phyloP scores from a whole-genome alignment of 352 stramenopile species.

The Phytophthora brassicae region DNA sequence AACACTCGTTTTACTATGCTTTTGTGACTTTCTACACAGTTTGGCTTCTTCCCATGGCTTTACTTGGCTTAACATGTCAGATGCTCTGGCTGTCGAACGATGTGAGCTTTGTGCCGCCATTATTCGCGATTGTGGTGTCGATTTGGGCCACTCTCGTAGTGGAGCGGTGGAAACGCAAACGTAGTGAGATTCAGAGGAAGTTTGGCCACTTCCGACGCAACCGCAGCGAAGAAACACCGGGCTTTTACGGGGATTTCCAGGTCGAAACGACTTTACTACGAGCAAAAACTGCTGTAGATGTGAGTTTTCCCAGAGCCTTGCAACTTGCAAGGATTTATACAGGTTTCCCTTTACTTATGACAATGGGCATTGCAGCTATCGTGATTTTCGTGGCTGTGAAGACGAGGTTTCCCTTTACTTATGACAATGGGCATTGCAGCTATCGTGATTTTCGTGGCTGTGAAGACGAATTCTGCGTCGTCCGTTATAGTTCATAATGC shows the following conservation, averaged over 20 bases:
- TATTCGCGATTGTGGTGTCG: slow-evolving; percentile 76
- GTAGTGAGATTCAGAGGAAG: slow-evolving; percentile 68
- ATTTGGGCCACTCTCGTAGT: slow-evolving; percentile 88
- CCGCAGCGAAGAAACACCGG: slow-evolving; percentile 44
- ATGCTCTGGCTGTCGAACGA: slow-evolving; percentile 40
- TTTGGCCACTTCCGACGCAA: slow-evolving; percentile 82
- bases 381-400: slow-evolving; percentile 65
- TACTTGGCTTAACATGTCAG: slow-evolving; percentile 51
- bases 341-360: slow-evolving; percentile 53
- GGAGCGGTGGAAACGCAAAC: slow-evolving; percentile 91
- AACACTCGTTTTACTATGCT: slow-evolving; percentile 80
- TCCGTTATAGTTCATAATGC: slow-evolving; percentile 23
- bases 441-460: slow-evolving; percentile 59
- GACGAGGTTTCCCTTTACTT: slow-evolving; percentile 48
- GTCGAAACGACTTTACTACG: slow-evolving; percentile 39
- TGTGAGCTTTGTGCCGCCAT: slow-evolving; percentile 38
- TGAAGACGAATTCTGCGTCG: slow-evolving; percentile 45
- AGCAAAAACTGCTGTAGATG: slow-evolving; percentile 45
- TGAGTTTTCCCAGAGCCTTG: slow-evolving; percentile 62
- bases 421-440: slow-evolving; percentile 52
- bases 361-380: slow-evolving; percentile 52
- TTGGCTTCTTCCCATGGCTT: slow-evolving; percentile 64
- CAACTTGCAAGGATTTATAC: slow-evolving; percentile 64
- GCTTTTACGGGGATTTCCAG: slow-evolving; percentile 76
- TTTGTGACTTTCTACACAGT: slow-evolving; percentile 77